Conservation (phyloP, 2,329 filamentous ascomycete genomes). For the Aspergillus flavus region DNA sequence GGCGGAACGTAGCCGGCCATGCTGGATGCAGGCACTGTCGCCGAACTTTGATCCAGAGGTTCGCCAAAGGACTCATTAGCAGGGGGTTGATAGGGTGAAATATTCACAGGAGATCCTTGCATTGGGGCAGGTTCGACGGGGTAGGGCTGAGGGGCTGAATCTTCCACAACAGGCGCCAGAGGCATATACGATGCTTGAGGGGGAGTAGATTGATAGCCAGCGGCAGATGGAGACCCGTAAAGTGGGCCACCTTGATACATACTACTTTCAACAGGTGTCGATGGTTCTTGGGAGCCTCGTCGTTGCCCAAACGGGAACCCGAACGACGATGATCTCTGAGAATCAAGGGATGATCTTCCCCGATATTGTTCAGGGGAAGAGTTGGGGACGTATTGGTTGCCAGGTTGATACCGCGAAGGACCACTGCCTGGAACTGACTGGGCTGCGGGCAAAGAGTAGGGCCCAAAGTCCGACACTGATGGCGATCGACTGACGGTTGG, state of each 20-base stretch:
- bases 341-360: conserved; percentile 53
- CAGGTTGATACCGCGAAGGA: conserved; percentile 48
- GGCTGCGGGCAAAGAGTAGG: conserved; percentile 47
- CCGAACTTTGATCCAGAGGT: conserved; percentile 22
- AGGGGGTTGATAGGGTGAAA: conserved; percentile 32
- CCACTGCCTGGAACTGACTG: conserved; percentile 36
- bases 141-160: conserved; percentile 31
- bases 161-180: conserved; percentile 45
- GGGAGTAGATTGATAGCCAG: conserved; percentile 40
- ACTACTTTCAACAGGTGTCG: conserved; percentile 36
- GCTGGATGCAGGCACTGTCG: conserved; percentile 24
- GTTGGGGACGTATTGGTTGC: conserved; percentile 49
- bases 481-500: conserved; percentile 74
- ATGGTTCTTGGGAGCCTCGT: conserved; percentile 41
- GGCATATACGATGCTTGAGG: conserved; percentile 42
- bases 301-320: conserved; percentile 37
- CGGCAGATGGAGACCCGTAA: conserved; percentile 36
- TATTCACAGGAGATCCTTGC: conserved; percentile 29
- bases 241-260: conserved; percentile 33
- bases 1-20: conserved; percentile 41
- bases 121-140: conserved; percentile 19
- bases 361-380: conserved; percentile 56
- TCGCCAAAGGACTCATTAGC: conserved; percentile 25
- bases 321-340: conserved; percentile 46
- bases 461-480: conserved; percentile 72